Evolutionary conservation across 2,329 filamentous ascomycete genomes (phyloP).

Genomic region (Aspergillus bombycis): DNA sequence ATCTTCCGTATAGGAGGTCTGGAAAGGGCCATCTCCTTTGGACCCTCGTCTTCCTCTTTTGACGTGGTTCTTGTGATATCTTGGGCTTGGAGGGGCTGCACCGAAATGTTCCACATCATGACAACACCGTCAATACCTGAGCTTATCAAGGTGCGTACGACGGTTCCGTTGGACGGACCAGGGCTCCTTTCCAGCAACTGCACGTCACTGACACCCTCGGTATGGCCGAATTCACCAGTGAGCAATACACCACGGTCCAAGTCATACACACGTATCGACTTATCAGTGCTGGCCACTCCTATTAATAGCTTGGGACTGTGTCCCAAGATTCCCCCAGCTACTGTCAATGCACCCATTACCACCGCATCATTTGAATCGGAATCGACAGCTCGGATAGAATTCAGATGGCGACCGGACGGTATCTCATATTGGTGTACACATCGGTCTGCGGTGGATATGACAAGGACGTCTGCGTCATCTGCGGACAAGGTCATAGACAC

Average conservation of each 20-base stretch:
- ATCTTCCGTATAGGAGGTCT: constrained; percentile 81
- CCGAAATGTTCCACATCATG: constrained; percentile 69
- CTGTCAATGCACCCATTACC: constrained; percentile 76
- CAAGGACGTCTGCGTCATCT: constrained; percentile 59
- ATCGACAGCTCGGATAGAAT: constrained; percentile 81
- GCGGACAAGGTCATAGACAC: constrained; percentile 76
- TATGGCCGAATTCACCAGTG: constrained; percentile 92
- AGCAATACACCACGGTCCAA: constrained; percentile 74
- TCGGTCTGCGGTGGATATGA: constrained; percentile 66
- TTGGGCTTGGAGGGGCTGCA: constrained; percentile 38
- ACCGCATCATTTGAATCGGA: constrained; percentile 79
- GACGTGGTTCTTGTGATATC: constrained; percentile 30
- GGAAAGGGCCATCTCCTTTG: constrained; percentile 56
- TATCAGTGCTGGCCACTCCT: constrained; percentile 92
- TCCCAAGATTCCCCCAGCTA: constrained; percentile 57
- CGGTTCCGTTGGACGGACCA: constrained; percentile 46
- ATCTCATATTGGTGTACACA: constrained; percentile 64
- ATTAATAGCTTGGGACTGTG: constrained; percentile 69
- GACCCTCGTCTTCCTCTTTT: constrained; percentile 42
- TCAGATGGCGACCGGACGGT: constrained; percentile 68
- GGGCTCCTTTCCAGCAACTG: constrained; percentile 62
- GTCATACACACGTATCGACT: constrained; percentile 90
- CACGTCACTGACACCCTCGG: constrained; percentile 87
- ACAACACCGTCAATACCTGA: constrained; percentile 80
- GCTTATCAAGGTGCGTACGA: constrained; percentile 62